Evolutionary conservation across 805 yeast genomes (phyloP), one percentile per base, ranked within the genome.

Genomic region (Hanseniaspora occidentalis): DNA sequence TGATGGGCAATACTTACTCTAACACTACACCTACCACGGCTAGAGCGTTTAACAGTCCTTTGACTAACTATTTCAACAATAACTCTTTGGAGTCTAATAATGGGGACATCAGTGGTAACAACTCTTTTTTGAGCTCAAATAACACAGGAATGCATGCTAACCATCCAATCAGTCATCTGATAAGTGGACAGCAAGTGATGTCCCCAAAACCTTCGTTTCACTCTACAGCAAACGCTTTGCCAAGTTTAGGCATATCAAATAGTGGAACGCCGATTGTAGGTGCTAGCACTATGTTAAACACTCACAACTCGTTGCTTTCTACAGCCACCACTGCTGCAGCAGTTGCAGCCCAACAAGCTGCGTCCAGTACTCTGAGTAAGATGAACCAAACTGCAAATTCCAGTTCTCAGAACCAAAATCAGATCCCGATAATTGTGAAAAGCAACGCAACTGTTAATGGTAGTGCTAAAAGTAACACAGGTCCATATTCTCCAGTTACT

Each of bases 281-380:
- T 9, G 6, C 13, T 9, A 6, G 6, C 6, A 27, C 8, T 14
- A 14, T 14, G n/a, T n/a, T 27, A 7, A 27, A 7, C 31, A 9
- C 13, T 6, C 31, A 27, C n/a, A 27, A 27, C 14, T 27, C 31
- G 13, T 13, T 27, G 8, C n/a, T 27, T 9, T 9, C 40, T 18
- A 39, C 42, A 4, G 35, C 44, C 13, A 31, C 46, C n/a, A 42
- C 44, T 23, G 39, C 47, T n/a, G 45, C 51, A 22, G 43, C 49
- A 25, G 47, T 39, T 19, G 35, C 50, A 35, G 43, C 45, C n/a
- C n/a, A n/a, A n/a, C n/a, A n/a, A n/a, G n/a, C n/a, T n/a, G n/a
- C n/a, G n/a, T n/a, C n/a, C n/a, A n/a, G n/a, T n/a, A n/a, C n/a
- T n/a, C n/a, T n/a, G n/a, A n/a, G n/a, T n/a, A n/a, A n/a, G n/a